Conservation (phyloP, 495 filamentous ascomycete genomes). For the Hapsidospora chrysogenum region DNA sequence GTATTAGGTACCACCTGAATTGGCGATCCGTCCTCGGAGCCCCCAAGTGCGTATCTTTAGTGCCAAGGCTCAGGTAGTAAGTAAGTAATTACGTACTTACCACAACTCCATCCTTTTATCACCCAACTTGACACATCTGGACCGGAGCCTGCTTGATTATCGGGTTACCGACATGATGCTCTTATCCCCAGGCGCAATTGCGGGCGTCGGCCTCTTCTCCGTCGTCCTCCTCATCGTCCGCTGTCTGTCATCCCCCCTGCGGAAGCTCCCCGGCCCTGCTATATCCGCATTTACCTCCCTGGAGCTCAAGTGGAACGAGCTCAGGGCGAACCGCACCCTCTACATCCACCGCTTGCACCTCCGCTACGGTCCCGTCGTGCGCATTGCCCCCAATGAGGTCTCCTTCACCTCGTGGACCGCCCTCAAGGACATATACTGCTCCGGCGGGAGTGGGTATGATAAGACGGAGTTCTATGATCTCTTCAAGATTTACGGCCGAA, state of each 20-base stretch:
- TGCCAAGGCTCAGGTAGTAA: too few species aligned
- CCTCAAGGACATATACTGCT: constrained; percentile 50
- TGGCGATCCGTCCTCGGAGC: too few species aligned
- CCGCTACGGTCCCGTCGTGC: constrained; percentile 37
- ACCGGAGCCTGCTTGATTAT: too few species aligned
- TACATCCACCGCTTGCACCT: constrained; percentile 39
- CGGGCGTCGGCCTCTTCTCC: constrained; percentile 5
- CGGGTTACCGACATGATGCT: constrained; percentile 14
- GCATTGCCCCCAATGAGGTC: constrained; percentile 42
- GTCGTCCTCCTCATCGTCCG: constrained; percentile 7
- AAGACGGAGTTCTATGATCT: constrained; percentile 52
- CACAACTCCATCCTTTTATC: too few species aligned
- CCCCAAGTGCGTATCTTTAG: too few species aligned
- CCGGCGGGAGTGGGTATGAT: constrained; percentile 47
- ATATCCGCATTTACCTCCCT: constrained; percentile 34
- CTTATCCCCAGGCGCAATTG: constrained; percentile 10
- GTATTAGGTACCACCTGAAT: too few species aligned
- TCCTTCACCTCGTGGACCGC: constrained; percentile 39
- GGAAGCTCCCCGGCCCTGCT: constrained; percentile 34
- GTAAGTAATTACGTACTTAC: too few species aligned
- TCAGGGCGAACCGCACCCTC: constrained; percentile 31
- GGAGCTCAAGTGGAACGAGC: constrained; percentile 39
- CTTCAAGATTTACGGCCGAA: constrained; percentile 39
- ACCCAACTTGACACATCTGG: too few species aligned
- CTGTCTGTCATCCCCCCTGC: constrained; percentile 20